phyloP scores from a whole-genome alignment of 1,284 basidiomycete species.

The Microbotryum intermedium region DNA sequence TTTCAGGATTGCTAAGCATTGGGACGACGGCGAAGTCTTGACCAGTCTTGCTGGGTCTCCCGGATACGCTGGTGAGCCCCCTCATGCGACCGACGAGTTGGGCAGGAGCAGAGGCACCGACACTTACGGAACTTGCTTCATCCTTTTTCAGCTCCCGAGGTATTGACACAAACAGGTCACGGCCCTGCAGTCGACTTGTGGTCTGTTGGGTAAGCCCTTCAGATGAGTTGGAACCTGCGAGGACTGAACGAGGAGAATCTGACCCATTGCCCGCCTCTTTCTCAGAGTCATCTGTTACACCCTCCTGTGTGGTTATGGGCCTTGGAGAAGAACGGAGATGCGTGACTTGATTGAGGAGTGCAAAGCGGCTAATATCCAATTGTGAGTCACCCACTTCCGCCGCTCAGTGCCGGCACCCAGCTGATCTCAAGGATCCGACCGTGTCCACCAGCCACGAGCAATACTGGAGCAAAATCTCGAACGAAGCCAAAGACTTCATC shows the following conservation, averaged over 20 bases:
- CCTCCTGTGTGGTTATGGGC: constrained; percentile 71
- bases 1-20: constrained; percentile 68
- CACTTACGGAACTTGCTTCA: neutral
- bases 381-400: constrained; percentile 39
- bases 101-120: neutral
- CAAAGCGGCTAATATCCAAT: constrained; percentile 69
- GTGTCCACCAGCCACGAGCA: constrained; percentile 54
- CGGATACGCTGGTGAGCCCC: constrained; percentile 64
- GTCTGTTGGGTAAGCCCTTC: constrained; percentile 67
- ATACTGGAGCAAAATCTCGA: constrained; percentile 85
- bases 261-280: neutral
- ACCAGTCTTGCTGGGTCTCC: constrained; percentile 78
- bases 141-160: constrained; percentile 48
- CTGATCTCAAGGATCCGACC: neutral
- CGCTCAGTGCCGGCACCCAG: too few relatives aligned
- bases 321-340: constrained; percentile 78
- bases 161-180: constrained; percentile 72
- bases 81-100: neutral
- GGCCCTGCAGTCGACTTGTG: constrained; percentile 89
- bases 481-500: constrained; percentile 78
- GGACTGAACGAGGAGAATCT: too few relatives aligned
- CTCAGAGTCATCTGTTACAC: constrained; percentile 77
- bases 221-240: neutral
- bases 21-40: constrained; percentile 70
- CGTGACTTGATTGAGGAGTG: constrained; percentile 72